Percentiles rank a stretch among this genome's conserved stretches.
These are phyloP conservation scores for Cytospora piceicola DNA, from an alignment of 2,329 filamentous ascomycete genomes.

Conservation along the genomic window DNA sequence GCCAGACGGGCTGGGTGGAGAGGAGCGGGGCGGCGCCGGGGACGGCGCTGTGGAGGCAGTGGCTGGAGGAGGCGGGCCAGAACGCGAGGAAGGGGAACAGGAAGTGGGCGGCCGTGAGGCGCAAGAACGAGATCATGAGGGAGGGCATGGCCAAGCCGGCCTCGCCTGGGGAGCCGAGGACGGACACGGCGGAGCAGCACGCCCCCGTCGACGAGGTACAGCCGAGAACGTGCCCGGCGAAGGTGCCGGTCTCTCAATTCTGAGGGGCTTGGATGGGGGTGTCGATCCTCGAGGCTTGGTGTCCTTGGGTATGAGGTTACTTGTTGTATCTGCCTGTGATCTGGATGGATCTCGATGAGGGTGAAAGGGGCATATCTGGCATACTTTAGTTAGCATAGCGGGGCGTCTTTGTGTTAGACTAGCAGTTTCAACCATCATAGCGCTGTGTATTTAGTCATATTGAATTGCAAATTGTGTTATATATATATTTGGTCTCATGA, in stretches of 20 bases:
- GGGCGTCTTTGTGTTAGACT: not conserved
- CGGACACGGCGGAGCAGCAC: constrained; percentile 27
- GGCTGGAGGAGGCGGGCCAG: constrained; percentile 54
- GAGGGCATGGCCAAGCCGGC: constrained; percentile 32
- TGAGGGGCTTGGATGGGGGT: not conserved
- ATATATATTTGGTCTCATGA: too few relatives aligned
- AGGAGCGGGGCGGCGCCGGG: constrained; percentile 55
- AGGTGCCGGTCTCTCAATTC: not conserved
- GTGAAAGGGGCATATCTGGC: not conserved
- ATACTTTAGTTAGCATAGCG: not conserved
- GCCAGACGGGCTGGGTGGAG: constrained; percentile 55
- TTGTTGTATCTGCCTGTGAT: not conserved
- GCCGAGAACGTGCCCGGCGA: not conserved
- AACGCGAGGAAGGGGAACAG: constrained; percentile 41
- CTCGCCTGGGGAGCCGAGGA: constrained; percentile 10
- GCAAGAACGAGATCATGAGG: constrained; percentile 55
- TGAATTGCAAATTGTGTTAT: not conserved
- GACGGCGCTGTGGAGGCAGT: constrained; percentile 56
- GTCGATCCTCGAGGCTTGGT: not conserved
- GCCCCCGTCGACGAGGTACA: constrained; percentile 29
- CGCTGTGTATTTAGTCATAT: not conserved
- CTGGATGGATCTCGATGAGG: not conserved
- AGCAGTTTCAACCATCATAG: not conserved
- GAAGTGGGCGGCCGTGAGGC: constrained; percentile 51
- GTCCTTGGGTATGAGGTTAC: not conserved